Percentiles rank a stretch among this genome's conserved stretches.
These are phyloP conservation scores for Cucumis hystrix DNA, from an alignment of 306 rosid species.

Conservation along the genomic window DNA sequence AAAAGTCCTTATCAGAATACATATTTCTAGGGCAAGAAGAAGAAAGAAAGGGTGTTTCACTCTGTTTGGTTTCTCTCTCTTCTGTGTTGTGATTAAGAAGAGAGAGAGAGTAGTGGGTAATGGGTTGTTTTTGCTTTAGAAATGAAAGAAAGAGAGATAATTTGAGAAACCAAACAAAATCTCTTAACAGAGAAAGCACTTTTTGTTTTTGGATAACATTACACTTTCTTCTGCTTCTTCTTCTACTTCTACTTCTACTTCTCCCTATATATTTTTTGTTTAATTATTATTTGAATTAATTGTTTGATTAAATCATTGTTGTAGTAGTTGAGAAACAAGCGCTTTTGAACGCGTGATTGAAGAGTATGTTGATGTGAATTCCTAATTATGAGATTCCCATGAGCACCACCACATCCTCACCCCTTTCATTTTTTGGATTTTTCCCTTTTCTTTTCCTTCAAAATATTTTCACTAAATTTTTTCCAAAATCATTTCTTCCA, in stretches of 20 bases:
- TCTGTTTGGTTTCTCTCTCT: background rate
- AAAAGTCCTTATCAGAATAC: slow-evolving; percentile 7
- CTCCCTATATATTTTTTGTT: background rate
- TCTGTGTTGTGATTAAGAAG: background rate
- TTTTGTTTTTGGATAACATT: background rate
- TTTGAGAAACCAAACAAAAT: background rate
- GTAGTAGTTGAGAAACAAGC: background rate
- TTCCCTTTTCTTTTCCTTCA: background rate
- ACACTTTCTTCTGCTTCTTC: background rate
- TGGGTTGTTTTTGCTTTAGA: background rate
- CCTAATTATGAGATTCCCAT: background rate
- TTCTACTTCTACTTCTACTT: background rate
- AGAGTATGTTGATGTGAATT: background rate
- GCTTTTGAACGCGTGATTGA: background rate
- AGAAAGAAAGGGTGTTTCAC: too few species aligned
- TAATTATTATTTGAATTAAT: too few species aligned
- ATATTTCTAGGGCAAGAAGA: background rate
- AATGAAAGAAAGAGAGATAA: background rate
- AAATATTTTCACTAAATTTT: background rate
- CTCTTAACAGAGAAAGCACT: background rate
- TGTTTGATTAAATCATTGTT: background rate
- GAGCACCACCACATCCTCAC: background rate
- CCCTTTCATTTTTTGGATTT: background rate
- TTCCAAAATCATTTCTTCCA: too few species aligned
- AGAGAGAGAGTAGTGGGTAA: background rate